These are phyloP conservation scores for Alternaria dauci DNA, from an alignment of 2,329 filamentous ascomycete species.

Conservation along the genomic window DNA sequence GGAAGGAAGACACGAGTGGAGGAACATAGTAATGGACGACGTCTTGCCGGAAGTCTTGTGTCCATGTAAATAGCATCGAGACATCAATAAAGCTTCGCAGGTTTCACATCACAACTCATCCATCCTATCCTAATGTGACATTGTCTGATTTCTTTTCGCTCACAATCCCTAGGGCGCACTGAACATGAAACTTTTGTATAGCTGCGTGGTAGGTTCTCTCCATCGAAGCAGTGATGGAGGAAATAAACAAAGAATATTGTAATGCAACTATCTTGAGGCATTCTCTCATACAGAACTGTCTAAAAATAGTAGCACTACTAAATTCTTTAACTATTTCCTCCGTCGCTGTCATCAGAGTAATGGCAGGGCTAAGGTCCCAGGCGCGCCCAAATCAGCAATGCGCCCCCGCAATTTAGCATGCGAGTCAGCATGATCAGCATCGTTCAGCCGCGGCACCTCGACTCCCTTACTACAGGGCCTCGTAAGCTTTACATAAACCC, in stretches of 20 bases:
- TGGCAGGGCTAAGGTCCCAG: not conserved
- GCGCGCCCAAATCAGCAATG: conserved; percentile 7
- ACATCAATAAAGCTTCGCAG: conserved; percentile 29
- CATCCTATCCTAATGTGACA: not conserved
- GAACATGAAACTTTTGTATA: not conserved
- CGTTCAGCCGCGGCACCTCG: conserved; percentile 26
- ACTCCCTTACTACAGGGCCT: not conserved
- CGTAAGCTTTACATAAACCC: not conserved
- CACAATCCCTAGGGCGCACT: not conserved
- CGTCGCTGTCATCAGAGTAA: not conserved
- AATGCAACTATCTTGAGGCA: no score
- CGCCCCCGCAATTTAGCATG: conserved; percentile 9
- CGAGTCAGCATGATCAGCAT: conserved; percentile 5
- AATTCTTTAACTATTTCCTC: no score
- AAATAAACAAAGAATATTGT: no score
- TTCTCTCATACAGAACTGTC: no score
- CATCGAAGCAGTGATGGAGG: no score
- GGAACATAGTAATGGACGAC: conserved; percentile 20
- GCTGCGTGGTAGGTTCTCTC: not conserved
- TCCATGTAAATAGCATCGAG: conserved; percentile 23
- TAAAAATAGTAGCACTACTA: no score
- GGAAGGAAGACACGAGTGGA: conserved; percentile 18
- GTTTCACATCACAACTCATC: conserved; percentile 3
- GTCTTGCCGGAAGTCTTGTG: conserved; percentile 24
- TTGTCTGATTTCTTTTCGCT: not conserved